Percentiles rank a stretch among this genome's conserved stretches.
Evolutionary conservation across 768 basidiomycete genomes (phyloP).

Genomic region (Panaeolus cyanescens): DNA sequence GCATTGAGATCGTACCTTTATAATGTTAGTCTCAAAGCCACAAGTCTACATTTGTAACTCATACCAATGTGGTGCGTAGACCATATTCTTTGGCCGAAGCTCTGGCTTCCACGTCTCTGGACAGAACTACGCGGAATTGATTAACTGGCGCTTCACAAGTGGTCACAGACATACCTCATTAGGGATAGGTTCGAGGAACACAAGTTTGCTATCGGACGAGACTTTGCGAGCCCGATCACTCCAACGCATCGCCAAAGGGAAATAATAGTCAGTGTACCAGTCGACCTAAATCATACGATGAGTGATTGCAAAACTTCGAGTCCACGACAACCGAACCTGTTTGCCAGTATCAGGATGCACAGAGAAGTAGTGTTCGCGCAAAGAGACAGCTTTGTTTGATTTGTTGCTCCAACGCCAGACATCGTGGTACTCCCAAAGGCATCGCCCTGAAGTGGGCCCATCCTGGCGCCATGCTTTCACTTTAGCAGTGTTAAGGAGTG

Average conservation of each 20-base stretch:
- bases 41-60: neutral
- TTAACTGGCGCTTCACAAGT: slow-evolving; percentile 4
- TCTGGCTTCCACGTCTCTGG: slow-evolving; percentile 75
- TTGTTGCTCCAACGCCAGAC: slow-evolving; percentile 88
- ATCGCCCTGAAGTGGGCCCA: slow-evolving; percentile 72
- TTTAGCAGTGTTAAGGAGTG: slow-evolving; percentile 59
- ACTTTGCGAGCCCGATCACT: slow-evolving; percentile 54
- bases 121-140: slow-evolving; percentile 58
- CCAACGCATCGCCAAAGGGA: slow-evolving; percentile 75
- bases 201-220: slow-evolving; percentile 53
- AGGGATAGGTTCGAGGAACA: slow-evolving; percentile 87
- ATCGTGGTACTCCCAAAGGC: slow-evolving; percentile 90
- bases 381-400: slow-evolving; percentile 67
- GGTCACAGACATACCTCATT: slow-evolving; percentile 68
- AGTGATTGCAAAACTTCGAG: neutral
- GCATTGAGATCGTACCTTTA: slow-evolving; percentile 90
- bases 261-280: slow-evolving; percentile 88
- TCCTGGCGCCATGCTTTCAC: slow-evolving; percentile 70
- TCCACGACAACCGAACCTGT: slow-evolving; percentile 44
- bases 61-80: slow-evolving; percentile 37
- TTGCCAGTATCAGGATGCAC: slow-evolving; percentile 64
- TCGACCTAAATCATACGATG: slow-evolving; percentile 53
- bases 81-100: slow-evolving; percentile 44
- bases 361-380: slow-evolving; percentile 85
- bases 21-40: neutral